Base-by-base conservation (phyloP, 345 rosid genomes). In the Salix caprea region DNA sequence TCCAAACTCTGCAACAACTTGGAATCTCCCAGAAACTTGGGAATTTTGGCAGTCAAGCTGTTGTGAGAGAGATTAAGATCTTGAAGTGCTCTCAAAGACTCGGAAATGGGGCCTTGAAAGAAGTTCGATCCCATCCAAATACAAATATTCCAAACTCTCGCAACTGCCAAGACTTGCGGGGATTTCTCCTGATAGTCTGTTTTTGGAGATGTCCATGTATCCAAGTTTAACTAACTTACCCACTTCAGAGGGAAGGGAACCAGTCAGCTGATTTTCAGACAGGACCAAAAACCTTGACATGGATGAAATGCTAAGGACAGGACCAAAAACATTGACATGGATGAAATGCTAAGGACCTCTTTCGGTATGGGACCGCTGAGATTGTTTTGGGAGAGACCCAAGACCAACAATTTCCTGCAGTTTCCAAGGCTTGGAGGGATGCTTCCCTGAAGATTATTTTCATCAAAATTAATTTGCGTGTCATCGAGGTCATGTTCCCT, bases 381-480 rank as follows among this genome's bases (percentile, higher is more conserved):
- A 62, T 74, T 48, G 39, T 74, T 79, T 0, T 37, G 3, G 40
- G 60, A 26, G 23, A 79, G 32, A 69, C 16, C 67, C 46, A 79
- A 18, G 3, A 8, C 0, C 12, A 36, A 15, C 67, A 79, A 19
- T 13, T 69, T 23, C 4, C 54, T 12, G 36, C 74, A 69, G 2
- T 80, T 40, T 14, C 24, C 68, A 6, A 75, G 28, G 71, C 66
- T 75, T n/a, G 76, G 13, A 0, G 79, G 82, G 19, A 80, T 80
- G 8, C 46, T 54, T 11, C 79, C 82, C 19, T 75, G 75, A 15
- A 80, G 24, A 36, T 19, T 65, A 34, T 75, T 75, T 18, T 6
- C 6, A 4, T 6, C 4, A 3, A 79, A 60, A 12, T 21, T 3
- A 2, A 79, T 7, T 10, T 4, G 2, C 7, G 4, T 2, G n/a